Conservation (phyloP, 768 basidiomycete genomes). For the Mycena polygramma region DNA sequence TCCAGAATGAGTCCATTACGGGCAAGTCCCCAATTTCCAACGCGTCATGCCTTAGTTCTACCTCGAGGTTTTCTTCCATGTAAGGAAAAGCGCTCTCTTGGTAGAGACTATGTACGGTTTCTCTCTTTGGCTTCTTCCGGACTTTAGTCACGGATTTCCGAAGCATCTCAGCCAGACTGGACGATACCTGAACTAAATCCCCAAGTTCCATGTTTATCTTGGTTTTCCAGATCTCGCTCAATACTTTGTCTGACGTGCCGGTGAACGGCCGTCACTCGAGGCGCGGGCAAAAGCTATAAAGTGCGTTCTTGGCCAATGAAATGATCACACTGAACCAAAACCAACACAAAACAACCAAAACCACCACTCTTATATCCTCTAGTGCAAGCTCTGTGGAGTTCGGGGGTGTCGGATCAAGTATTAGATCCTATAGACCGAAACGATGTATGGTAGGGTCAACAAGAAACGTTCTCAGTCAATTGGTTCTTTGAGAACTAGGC, state of each 20-base stretch:
- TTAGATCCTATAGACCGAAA: too few relatives aligned
- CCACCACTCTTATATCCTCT: too few relatives aligned
- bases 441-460: too few relatives aligned
- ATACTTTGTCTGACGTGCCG: neutral
- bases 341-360: too few relatives aligned
- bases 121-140: neutral
- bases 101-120: neutral
- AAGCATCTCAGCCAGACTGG: neutral
- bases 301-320: too few relatives aligned
- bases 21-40: neutral
- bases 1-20: neutral
- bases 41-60: neutral
- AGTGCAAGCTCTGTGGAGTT: too few relatives aligned
- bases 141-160: neutral
- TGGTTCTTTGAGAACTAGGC: too few relatives aligned
- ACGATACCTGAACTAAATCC: neutral
- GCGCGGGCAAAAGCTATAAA: neutral
- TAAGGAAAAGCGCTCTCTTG: neutral
- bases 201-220: neutral
- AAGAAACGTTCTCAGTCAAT: too few relatives aligned
- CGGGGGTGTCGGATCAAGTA: too few relatives aligned
- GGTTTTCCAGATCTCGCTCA: neutral
- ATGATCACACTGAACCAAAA: too few relatives aligned
- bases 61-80: slow-evolving; percentile 7
- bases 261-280: neutral